Conservation (phyloP, 345 rosid species). For the Erysimum cheiranthoides region DNA sequence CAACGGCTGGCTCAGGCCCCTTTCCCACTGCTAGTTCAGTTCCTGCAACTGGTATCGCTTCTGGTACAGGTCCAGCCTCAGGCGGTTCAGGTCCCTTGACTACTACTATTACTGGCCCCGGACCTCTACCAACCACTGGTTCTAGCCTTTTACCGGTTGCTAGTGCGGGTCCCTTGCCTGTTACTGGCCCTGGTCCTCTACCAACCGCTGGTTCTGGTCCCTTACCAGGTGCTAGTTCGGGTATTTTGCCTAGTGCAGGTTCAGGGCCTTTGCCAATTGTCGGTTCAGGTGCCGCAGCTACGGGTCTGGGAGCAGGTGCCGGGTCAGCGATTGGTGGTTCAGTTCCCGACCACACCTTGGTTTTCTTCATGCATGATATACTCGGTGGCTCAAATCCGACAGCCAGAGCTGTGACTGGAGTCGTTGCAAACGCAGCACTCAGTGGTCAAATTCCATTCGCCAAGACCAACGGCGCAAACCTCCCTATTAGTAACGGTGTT, state of each 20-base stretch:
- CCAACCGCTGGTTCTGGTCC: slow-evolving; percentile 44
- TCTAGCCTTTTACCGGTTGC: slow-evolving; percentile 29
- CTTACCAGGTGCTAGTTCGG: slow-evolving; percentile 49
- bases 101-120: slow-evolving; percentile 23
- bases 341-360: slow-evolving; percentile 45
- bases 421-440: slow-evolving; percentile 65
- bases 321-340: slow-evolving; percentile 29
- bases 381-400: slow-evolving; percentile 77
- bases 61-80: slow-evolving; percentile 28
- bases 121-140: slow-evolving; percentile 41
- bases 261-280: slow-evolving; percentile 30
- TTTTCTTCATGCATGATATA: slow-evolving; percentile 85
- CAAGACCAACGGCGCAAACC: slow-evolving; percentile 76
- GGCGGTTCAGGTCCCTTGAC: slow-evolving; percentile 30
- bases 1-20: slow-evolving; percentile 37
- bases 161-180: slow-evolving; percentile 30
- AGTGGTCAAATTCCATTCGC: slow-evolving; percentile 86
- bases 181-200: slow-evolving; percentile 19
- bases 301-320: slow-evolving; percentile 26
- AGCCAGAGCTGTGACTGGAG: slow-evolving; percentile 70
- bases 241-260: slow-evolving; percentile 28
- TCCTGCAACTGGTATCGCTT: slow-evolving; percentile 30
- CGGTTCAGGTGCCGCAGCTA: slow-evolving; percentile 34
- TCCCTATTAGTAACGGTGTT: slow-evolving; percentile 65
- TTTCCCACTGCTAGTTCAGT: slow-evolving; percentile 33